Base-by-base conservation (phyloP, 768 basidiomycete species). In the Podaxis sp. region DNA sequence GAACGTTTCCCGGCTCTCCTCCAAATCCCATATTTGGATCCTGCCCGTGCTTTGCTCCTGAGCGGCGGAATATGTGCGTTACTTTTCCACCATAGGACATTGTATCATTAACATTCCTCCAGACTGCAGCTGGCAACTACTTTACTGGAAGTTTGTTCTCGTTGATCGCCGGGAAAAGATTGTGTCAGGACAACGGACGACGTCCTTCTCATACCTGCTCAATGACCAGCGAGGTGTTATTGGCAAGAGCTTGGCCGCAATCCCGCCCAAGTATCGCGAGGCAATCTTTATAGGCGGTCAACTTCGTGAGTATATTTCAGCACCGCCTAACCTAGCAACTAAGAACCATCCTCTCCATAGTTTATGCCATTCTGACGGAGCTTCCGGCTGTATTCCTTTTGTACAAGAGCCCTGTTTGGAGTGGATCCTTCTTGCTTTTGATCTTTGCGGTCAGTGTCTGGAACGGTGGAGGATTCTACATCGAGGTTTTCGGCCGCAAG, bases 401-500 rank as follows among this genome's bases (percentile, higher is more conserved):
- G 47, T 96, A 96, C 69, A 83, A 91, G 68, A 92, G 88, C 67
- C 76, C 90, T 2, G 77, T 82, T 61, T 92, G 89, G 85, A 94
- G 92, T 67, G 85, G 83, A 17, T 73, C 81, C 2, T 97, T 94
- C 77, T 75, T 98, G 24, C 75, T 96, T 41, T 66, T 84, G 66
- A 90, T 98, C 49, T 93, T 98, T 69, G 79, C 84, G 15, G 92
- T 94, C 50, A 91, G 91, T 63, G 94, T 91, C 0, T 98, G 95
- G 95, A 98, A 98, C 71, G 96, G 96, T 9, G 94, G 91, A 24
- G 93, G 92, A 1, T 97, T 89, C 79, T 97, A 97, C 73, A 95
- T 97, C 58, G 95, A 97, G 73, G 95, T 97, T 19, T 97, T 96
- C 71, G 95, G 95, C 29, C 86, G 95, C 76, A 96, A 97, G 95